Evolutionary conservation across 2,329 filamentous ascomycete species (phyloP).

Genomic region (Trichoderma asperellum): DNA sequence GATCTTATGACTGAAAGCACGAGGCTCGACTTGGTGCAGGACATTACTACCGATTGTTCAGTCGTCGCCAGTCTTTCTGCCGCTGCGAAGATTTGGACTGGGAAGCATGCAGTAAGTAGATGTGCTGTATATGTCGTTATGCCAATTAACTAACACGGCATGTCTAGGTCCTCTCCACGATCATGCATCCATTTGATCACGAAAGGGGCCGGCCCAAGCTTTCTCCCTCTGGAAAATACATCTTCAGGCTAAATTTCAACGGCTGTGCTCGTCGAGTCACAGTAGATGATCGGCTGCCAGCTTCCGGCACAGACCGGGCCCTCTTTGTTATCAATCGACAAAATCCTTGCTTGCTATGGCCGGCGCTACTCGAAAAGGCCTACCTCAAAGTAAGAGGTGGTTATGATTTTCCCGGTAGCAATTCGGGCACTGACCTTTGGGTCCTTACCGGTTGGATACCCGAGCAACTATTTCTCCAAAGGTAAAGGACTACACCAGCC

Average conservation of each 20-base stretch:
- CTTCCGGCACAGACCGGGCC: conserved; percentile 72
- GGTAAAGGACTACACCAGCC: conserved; percentile 44
- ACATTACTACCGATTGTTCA: conserved; percentile 94
- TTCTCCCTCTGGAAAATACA: conserved; percentile 84
- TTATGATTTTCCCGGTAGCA: conserved; percentile 97
- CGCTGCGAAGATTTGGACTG: conserved; percentile 69
- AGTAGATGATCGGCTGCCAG: conserved; percentile 86
- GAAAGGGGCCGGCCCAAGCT: conserved; percentile 59
- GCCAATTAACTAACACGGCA: not conserved
- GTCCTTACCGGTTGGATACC: conserved; percentile 95
- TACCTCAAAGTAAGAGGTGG: conserved; percentile 94
- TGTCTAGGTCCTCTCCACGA: conserved; percentile 66
- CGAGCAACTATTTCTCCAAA: conserved; percentile 89
- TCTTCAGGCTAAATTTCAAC: conserved; percentile 94
- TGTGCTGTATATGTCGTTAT: not conserved
- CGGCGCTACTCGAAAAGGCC: conserved; percentile 90
- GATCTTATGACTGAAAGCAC: conserved; percentile 60
- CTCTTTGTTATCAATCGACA: conserved; percentile 87
- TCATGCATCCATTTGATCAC: conserved; percentile 76
- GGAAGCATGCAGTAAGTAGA: conserved; percentile 65
- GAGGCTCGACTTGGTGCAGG: conserved; percentile 85
- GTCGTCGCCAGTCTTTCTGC: conserved; percentile 95
- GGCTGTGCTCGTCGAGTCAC: conserved; percentile 85
- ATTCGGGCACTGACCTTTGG: conserved; percentile 93
- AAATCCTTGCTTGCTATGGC: conserved; percentile 84